Conservation (phyloP, 768 basidiomycete genomes). For the Nidularia sp. region DNA sequence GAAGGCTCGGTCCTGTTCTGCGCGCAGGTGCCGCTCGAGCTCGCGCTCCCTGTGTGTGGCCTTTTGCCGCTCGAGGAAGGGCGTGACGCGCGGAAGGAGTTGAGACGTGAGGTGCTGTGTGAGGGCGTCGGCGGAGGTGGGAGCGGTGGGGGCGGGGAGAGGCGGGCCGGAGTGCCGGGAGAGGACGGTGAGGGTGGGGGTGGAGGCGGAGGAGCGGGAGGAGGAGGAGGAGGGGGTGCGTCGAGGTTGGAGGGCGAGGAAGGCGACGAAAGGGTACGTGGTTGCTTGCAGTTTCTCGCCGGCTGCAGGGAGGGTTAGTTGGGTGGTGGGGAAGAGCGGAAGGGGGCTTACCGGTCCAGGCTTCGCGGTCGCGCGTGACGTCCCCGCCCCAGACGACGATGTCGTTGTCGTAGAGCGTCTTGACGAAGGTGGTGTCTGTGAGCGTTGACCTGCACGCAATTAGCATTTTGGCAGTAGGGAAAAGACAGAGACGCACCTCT, state of each 20-base stretch:
- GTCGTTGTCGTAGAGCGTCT: constrained; percentile 64
- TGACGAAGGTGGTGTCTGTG: constrained; percentile 68
- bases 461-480: constrained; percentile 1
- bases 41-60: constrained; percentile 44
- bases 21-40: constrained; percentile 59
- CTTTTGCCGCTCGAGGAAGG: constrained; percentile 67
- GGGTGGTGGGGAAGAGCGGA: constrained; percentile 5
- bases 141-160: constrained; percentile 26
- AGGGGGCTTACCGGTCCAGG: constrained; percentile 57
- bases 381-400: constrained; percentile 93
- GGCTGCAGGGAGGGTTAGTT: constrained; percentile 15
- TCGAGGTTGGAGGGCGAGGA: constrained; percentile 81
- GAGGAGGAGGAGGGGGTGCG: constrained; percentile 36
- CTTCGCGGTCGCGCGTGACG: constrained; percentile 66
- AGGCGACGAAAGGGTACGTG: constrained; percentile 91
- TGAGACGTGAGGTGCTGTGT: constrained; percentile 62
- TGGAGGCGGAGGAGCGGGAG: constrained; percentile 18
- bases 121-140: constrained; percentile 64
- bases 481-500: constrained; percentile 46
- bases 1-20: constrained; percentile 82
- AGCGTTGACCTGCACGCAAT: constrained; percentile 56
- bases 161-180: constrained; percentile 79
- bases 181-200: constrained; percentile 70
- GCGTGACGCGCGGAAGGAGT: constrained; percentile 76
- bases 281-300: constrained; percentile 80